Percentiles rank a stretch among this genome's conserved stretches.
phyloP scores from a whole-genome alignment of 768 basidiomycete genomes.

The Sistotremastrum suecicum region DNA sequence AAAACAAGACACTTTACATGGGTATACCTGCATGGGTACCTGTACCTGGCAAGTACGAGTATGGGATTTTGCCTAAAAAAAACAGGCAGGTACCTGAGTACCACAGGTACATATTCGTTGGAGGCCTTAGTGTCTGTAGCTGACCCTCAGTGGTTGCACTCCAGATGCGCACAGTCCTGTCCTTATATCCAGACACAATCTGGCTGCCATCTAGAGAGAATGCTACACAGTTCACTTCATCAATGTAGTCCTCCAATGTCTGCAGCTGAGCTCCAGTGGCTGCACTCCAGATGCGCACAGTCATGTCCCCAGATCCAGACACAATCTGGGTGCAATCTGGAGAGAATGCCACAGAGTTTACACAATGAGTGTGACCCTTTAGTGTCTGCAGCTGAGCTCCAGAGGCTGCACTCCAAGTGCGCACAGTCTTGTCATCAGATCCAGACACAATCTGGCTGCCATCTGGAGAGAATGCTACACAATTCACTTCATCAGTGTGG shows the following conservation, averaged over 20 bases:
- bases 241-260: slow-evolving; percentile 11
- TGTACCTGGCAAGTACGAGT: no score
- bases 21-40: no score
- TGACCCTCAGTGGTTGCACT: slow-evolving; percentile 9
- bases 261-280: not conserved
- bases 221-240: not conserved
- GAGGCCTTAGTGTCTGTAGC: slow-evolving; percentile 4
- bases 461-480: slow-evolving; percentile 11
- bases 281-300: slow-evolving; percentile 5
- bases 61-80: no score
- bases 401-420: slow-evolving; percentile 10
- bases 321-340: slow-evolving; percentile 5
- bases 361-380: slow-evolving; percentile 5
- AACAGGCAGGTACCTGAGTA: no score
- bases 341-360: slow-evolving; percentile 4
- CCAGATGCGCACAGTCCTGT: slow-evolving; percentile 15
- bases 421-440: slow-evolving; percentile 14
- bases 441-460: slow-evolving; percentile 10
- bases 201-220: slow-evolving; percentile 1
- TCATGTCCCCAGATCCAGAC: slow-evolving; percentile 8
- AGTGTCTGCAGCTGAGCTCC: slow-evolving; percentile 9
- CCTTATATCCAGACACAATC: slow-evolving; percentile 13
- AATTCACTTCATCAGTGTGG: slow-evolving; percentile 10
- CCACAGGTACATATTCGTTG: no score
- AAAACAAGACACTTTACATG: no score